Base-by-base conservation (phyloP, 164 flowering plant genomes). In the Umbellularia californica region DNA sequence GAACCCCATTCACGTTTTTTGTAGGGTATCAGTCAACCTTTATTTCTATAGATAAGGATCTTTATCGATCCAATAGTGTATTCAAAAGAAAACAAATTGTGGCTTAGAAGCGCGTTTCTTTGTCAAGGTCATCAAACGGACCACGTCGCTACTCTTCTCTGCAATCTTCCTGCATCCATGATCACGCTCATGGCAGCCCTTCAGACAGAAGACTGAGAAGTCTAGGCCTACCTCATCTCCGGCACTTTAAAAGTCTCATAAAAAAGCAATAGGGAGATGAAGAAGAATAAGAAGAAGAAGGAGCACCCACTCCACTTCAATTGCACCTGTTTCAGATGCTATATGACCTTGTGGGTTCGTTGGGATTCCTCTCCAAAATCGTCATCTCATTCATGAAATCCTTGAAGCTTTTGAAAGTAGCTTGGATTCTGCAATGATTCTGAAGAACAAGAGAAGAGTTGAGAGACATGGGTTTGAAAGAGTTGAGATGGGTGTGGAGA, bases 401-500 rank as follows among this genome's bases (percentile, higher is more conserved):
- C 25, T 94, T 30, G 97, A 94, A 33, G 91, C 91, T 23, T 90
- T 75, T 72, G 97, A 94, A 69, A 92, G 89, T 23, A 78, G 79
- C 51, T 20, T 68, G 70, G 47, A 68, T 5, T 85, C 76, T 27
- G 81, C 75, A 12, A 51, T 51, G 3, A 27, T 27, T 27, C 82
- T 77, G 76, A 72, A 35, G 72, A 75, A 74, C 80, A 80, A 55
- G 51, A 71, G 58, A 55, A 6, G 33, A 13, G n/a, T 22, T 15
- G 74, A 55, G 14, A 15, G 35, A 5, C 62, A 6, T 55, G 55
- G 35, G 33, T 30, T 1, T 35, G 73, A 25, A 3, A 52, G 65
- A 27, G 28, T 27, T 23, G 70, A 70, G 72, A 58, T 41, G 70
- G 65, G 24, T 75, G 69, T 15, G 77, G 63, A 2, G 80, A 60